Evolutionary conservation across 2,329 filamentous ascomycete species (phyloP).

Genomic region (Neophaeococcomyces mojaviensis): DNA sequence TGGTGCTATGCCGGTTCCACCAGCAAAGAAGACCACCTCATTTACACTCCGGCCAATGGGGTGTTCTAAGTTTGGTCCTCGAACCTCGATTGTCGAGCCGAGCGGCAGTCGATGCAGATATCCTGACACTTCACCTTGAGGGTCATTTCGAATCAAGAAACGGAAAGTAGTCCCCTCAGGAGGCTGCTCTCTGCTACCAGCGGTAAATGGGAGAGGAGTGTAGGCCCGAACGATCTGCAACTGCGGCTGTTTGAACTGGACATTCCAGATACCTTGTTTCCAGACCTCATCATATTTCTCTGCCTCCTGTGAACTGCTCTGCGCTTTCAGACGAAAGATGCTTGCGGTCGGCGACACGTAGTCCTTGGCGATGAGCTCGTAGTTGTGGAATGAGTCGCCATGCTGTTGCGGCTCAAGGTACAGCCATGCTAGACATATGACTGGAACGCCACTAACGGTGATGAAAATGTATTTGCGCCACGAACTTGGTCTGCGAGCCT

Average conservation of each 20-base stretch:
- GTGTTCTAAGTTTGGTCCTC: conserved; percentile 71
- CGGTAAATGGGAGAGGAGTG: conserved; percentile 65
- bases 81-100: conserved; percentile 61
- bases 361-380: conserved; percentile 35
- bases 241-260: conserved; percentile 91
- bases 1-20: conserved; percentile 85
- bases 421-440: not conserved
- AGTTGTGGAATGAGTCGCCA: conserved; percentile 31
- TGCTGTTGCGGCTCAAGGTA: conserved; percentile 28
- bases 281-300: conserved; percentile 43
- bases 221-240: conserved; percentile 88
- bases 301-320: conserved; percentile 22
- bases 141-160: conserved; percentile 71
- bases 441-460: not conserved
- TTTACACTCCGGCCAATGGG: conserved; percentile 47
- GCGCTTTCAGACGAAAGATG: conserved; percentile 36
- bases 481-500: no score
- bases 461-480: no score
- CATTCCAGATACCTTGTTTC: conserved; percentile 67
- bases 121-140: conserved; percentile 74
- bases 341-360: conserved; percentile 40
- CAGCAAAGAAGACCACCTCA: conserved; percentile 74
- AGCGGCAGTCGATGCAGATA: conserved; percentile 63
- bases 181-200: conserved; percentile 10
- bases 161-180: conserved; percentile 42